Conservation (phyloP, 371 early-diverging fungal genomes). For the Choanephora cucurbitarum region DNA sequence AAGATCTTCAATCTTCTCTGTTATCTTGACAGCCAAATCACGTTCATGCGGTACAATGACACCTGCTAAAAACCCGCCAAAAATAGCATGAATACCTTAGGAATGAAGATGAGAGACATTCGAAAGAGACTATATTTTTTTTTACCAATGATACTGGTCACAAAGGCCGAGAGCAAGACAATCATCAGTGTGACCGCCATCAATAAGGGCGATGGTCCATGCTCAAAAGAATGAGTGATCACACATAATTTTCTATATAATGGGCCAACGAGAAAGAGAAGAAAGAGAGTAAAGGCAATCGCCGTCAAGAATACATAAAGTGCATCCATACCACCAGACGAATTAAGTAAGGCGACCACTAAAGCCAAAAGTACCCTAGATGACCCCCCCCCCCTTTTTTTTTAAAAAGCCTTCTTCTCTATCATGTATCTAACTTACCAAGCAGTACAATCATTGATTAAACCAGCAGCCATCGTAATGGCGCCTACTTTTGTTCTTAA, state of each 20-base stretch:
- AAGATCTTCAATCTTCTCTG: conserved; percentile 90
- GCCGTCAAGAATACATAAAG: conserved; percentile 72
- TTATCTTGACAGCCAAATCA: conserved; percentile 82
- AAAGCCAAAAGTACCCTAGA: conserved; percentile 70
- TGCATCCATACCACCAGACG: conserved; percentile 62
- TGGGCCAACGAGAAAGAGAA: conserved; percentile 64
- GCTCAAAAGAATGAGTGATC: conserved; percentile 51
- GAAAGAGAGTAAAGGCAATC: conserved; percentile 60
- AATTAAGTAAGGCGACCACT: conserved; percentile 76
- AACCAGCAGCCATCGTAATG: conserved; percentile 83
- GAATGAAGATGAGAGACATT: neutral
- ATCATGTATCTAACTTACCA: conserved; percentile 69
- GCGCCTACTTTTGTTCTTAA: conserved; percentile 82
- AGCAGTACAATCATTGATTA: conserved; percentile 86
- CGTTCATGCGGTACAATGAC: conserved; percentile 84
- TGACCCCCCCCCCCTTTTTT: no score
- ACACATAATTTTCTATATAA: conserved; percentile 50
- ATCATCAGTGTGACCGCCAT: conserved; percentile 68
- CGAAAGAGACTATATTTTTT: neutral
- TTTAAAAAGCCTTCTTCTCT: no score
- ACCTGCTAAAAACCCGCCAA: conserved; percentile 90
- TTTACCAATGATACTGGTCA: conserved; percentile 82
- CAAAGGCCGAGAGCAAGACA: conserved; percentile 71
- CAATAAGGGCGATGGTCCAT: conserved; percentile 64
- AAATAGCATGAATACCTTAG: conserved; percentile 52